These are phyloP conservation scores for Phytophthora nicotianae DNA, from an alignment of 352 stramenopile species.

Conservation along the genomic window DNA sequence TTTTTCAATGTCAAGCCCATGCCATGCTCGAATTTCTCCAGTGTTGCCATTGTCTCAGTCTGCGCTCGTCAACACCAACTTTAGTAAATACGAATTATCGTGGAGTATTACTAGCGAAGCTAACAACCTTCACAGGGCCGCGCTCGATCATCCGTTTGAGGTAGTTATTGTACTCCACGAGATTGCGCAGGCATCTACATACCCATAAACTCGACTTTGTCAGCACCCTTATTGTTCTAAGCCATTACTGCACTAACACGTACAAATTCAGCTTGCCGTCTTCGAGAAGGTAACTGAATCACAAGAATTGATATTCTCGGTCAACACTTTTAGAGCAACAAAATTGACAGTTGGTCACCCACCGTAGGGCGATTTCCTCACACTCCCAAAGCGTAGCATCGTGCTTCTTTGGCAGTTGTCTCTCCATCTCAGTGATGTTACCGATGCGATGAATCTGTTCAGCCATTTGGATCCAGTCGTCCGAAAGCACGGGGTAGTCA, in stretches of 20 bases:
- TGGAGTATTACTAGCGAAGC: not conserved
- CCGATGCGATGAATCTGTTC: constrained; percentile 89
- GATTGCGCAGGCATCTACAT: constrained; percentile 73
- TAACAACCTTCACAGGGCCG: constrained; percentile 67
- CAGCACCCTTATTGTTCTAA: not conserved
- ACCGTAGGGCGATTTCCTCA: constrained; percentile 86
- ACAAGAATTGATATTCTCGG: constrained; percentile 4
- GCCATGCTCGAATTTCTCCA: constrained; percentile 89
- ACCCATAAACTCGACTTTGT: not conserved
- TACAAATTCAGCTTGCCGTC: constrained; percentile 93
- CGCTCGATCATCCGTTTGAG: constrained; percentile 70
- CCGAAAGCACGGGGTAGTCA: constrained; percentile 87
- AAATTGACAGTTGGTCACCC: not conserved
- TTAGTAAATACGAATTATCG: not conserved
- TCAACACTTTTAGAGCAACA: not conserved
- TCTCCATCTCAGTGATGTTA: constrained; percentile 91
- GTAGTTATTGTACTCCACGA: constrained; percentile 85
- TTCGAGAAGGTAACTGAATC: constrained; percentile 83
- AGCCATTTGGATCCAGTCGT: constrained; percentile 90
- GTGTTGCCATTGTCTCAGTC: constrained; percentile 64
- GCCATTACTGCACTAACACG: constrained; percentile 1
- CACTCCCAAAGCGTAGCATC: constrained; percentile 92
- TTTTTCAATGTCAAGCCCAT: constrained; percentile 91
- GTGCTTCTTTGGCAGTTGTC: constrained; percentile 79
- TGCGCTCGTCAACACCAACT: constrained; percentile 18